Evolutionary conservation across 1,284 basidiomycete genomes (phyloP).

Genomic region (Athelia sp.): DNA sequence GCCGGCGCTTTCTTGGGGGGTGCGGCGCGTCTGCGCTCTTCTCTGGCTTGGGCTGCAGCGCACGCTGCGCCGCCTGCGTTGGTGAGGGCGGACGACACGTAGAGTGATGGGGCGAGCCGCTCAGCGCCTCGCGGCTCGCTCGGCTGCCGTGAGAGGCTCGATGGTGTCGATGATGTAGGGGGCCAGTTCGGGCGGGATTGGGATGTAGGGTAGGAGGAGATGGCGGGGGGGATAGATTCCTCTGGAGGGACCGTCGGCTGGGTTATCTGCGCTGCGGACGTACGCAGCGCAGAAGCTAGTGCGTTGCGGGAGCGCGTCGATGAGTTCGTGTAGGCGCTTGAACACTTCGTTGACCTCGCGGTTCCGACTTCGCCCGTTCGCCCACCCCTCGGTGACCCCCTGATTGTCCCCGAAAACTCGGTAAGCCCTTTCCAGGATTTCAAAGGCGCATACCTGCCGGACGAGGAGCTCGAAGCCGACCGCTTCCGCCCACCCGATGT

Average conservation of each 20-base stretch:
- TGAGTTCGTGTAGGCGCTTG: conserved; percentile 17
- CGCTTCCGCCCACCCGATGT: conserved; percentile 31
- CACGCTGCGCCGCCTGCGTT: neutral
- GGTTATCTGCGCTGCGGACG: conserved; percentile 18
- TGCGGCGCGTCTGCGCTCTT: neutral
- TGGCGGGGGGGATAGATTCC: conserved; percentile 6
- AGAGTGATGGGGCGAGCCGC: too few species aligned
- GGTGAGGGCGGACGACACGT: neutral
- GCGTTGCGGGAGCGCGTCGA: neutral
- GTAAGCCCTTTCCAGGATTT: conserved; percentile 9
- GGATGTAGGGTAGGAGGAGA: conserved; percentile 13
- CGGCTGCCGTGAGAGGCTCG: conserved; percentile 2
- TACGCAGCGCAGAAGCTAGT: conserved; percentile 18
- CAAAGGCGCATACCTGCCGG: conserved; percentile 8
- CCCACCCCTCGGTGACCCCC: conserved; percentile 35
- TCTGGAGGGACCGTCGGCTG: conserved; percentile 15
- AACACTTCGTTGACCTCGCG: conserved; percentile 10
- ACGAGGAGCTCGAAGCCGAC: conserved; percentile 33
- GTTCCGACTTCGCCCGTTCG: conserved; percentile 28
- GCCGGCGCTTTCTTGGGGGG: neutral
- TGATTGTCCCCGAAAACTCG: conserved; percentile 30
- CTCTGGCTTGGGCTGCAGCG: neutral
- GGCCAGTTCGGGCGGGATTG: conserved; percentile 7
- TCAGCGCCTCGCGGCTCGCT: neutral
- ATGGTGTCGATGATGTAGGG: conserved; percentile 9